Conservation (phyloP, 2,329 filamentous ascomycete species). For the Colletotrichum tropicicola region DNA sequence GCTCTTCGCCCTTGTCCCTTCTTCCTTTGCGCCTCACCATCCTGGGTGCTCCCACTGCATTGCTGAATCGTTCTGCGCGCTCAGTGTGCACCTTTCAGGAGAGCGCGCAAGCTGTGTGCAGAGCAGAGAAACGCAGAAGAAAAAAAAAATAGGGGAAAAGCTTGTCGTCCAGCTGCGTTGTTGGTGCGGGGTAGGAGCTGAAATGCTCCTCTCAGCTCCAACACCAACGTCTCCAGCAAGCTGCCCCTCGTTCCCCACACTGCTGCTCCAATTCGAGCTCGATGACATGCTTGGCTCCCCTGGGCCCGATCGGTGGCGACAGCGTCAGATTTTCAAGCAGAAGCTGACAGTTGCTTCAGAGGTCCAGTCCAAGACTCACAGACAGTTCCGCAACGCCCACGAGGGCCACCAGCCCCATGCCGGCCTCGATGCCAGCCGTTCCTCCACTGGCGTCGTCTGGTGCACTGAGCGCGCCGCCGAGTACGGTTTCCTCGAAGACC, state of each 20-base stretch:
- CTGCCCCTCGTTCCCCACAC: constrained; percentile 31
- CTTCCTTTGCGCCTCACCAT: too few species aligned
- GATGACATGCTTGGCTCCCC: constrained; percentile 28
- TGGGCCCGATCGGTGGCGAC: not conserved
- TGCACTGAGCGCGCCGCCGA: constrained; percentile 87
- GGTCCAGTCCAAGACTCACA: constrained; percentile 83
- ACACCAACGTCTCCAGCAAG: constrained; percentile 5
- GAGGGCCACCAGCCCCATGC: constrained; percentile 92
- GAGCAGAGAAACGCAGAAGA: not conserved
- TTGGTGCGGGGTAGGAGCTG: constrained; percentile 28
- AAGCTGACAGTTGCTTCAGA: constrained; percentile 60
- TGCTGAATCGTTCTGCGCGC: too few species aligned
- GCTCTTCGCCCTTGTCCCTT: not conserved
- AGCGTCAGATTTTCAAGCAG: not conserved
- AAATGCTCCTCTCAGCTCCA: constrained; percentile 13
- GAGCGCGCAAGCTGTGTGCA: not conserved
- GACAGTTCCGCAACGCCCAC: constrained; percentile 88
- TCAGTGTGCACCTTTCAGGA: not conserved
- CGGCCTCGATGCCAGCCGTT: constrained; percentile 86
- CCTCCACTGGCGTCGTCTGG: constrained; percentile 95
- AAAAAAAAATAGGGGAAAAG: constrained; percentile 7
- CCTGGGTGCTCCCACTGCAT: not conserved
- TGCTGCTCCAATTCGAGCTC: constrained; percentile 19
- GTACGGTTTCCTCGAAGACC: constrained; percentile 86
- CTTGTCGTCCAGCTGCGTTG: constrained; percentile 15